Evolutionary conservation across 495 filamentous ascomycete genomes (phyloP).

Genomic region (Xylaria acuta): DNA sequence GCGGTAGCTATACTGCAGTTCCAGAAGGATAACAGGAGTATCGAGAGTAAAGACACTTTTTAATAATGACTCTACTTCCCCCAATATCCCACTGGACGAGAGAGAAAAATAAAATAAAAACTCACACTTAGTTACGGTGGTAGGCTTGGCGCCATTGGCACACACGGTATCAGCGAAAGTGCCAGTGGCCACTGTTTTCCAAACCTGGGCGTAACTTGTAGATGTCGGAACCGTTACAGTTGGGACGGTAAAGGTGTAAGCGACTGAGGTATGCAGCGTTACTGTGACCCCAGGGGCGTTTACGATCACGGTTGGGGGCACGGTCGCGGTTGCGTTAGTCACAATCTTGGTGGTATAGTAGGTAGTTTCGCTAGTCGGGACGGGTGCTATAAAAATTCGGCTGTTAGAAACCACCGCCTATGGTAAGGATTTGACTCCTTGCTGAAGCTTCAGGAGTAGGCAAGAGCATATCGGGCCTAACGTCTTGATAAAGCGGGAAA

Average conservation of each 20-base stretch:
- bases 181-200: conserved; percentile 13
- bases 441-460: background rate
- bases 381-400: background rate
- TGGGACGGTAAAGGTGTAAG: background rate
- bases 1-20: background rate
- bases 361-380: conserved; percentile 3
- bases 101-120: background rate
- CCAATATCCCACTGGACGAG: background rate
- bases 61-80: background rate
- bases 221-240: conserved; percentile 5
- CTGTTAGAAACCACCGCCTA: background rate
- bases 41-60: background rate
- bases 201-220: background rate
- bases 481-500: background rate
- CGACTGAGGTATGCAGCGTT: background rate
- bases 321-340: background rate
- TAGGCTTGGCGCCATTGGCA: conserved; percentile 9
- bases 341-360: background rate
- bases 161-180: conserved; percentile 12
- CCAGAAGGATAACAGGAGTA: background rate
- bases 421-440: background rate
- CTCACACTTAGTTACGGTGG: conserved; percentile 11
- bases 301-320: background rate
- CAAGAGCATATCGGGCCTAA: background rate
- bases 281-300: background rate